Conservation (phyloP, 2,329 filamentous ascomycete species). For the Curvularia verruculosa region DNA sequence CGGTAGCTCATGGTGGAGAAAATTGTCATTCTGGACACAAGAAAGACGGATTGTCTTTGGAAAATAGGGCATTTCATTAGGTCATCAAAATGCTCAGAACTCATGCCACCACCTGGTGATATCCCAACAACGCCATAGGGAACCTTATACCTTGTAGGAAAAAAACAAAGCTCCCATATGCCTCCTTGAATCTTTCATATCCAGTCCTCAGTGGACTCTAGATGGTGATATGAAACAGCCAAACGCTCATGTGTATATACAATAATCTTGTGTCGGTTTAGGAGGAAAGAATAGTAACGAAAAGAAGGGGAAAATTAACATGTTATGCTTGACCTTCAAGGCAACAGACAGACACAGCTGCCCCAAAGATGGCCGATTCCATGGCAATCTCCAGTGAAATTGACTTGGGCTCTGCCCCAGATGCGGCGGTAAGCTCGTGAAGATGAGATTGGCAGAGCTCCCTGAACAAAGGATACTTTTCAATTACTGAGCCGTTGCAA, state of each 20-base stretch:
- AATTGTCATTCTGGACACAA: not conserved
- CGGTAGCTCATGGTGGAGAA: not conserved
- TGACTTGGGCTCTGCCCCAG: constrained; percentile 48
- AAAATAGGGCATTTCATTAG: constrained; percentile 5
- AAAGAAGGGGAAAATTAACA: constrained; percentile 1
- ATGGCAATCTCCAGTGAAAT: constrained; percentile 71
- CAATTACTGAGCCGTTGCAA: constrained; percentile 80
- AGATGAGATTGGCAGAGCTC: constrained; percentile 67
- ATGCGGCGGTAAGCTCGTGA: constrained; percentile 59
- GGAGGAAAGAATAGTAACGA: constrained; percentile 13
- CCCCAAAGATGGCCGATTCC: constrained; percentile 77
- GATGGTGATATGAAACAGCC: constrained; percentile 1
- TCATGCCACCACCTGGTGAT: not conserved
- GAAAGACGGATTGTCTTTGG: no score
- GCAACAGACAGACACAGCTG: constrained; percentile 67
- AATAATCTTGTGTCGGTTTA: constrained; percentile 9
- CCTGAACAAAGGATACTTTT: constrained; percentile 75
- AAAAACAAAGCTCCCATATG: constrained; percentile 17
- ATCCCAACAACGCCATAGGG: not conserved
- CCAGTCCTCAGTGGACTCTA: constrained; percentile 3
- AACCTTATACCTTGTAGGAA: not conserved
- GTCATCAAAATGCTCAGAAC: constrained; percentile 2
- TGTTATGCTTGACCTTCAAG: constrained; percentile 37
- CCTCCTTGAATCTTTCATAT: constrained; percentile 5
- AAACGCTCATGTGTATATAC: constrained; percentile 14